A percentile compares a stretch with the other conserved stretches of the same genome.
Evolutionary conservation across 2,329 filamentous ascomycete genomes (phyloP).

Genomic region (Talaromyces atroroseus): DNA sequence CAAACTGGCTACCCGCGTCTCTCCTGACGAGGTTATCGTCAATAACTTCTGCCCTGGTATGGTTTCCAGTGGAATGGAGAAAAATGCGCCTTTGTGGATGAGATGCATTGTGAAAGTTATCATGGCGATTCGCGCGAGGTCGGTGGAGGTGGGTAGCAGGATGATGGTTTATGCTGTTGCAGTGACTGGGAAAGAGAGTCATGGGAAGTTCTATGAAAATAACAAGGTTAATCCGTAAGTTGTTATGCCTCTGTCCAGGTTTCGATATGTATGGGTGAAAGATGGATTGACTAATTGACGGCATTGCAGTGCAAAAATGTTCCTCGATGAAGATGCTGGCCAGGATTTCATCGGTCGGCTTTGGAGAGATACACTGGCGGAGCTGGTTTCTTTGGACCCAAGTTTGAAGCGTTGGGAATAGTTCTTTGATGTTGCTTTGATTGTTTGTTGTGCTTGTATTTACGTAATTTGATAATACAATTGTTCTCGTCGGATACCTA

Average conservation of each 20-base stretch:
- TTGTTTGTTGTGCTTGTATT: background rate
- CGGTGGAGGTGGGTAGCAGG: constrained; percentile 4
- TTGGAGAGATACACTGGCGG: background rate
- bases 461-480: background rate
- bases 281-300: background rate
- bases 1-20: constrained; percentile 9
- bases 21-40: constrained; percentile 14
- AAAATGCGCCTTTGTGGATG: constrained; percentile 3
- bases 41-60: constrained; percentile 18
- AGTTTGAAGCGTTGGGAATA: background rate
- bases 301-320: background rate
- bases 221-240: constrained; percentile 1
- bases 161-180: constrained; percentile 13
- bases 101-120: constrained; percentile 7
- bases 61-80: constrained; percentile 9
- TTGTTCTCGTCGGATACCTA: background rate
- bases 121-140: background rate
- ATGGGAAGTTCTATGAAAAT: constrained; percentile 12
- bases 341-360: background rate
- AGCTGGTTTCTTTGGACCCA: background rate
- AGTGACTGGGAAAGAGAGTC: constrained; percentile 10
- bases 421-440: background rate
- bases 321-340: background rate
- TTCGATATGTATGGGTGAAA: background rate
- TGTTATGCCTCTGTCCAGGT: background rate